phyloP scores from a whole-genome alignment of 441 rosid genomes.

The Codiaeum variegatum region DNA sequence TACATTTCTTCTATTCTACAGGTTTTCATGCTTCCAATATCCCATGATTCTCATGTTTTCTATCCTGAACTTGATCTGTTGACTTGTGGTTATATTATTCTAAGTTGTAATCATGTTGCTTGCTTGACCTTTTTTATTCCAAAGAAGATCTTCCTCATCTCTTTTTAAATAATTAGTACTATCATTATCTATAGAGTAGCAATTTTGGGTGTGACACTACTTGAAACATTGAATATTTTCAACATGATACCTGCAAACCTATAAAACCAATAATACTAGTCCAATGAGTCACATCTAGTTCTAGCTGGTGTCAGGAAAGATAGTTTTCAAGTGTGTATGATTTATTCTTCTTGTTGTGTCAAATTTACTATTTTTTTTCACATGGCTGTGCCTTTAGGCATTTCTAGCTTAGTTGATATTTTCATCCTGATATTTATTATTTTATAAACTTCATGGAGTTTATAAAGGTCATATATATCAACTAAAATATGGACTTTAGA shows the following conservation, averaged over 20 bases:
- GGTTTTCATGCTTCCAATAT: not conserved
- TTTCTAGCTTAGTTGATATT: not conserved
- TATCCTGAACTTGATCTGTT: not conserved
- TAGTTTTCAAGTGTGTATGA: not conserved
- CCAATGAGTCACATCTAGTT: not conserved
- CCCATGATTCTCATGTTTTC: not conserved
- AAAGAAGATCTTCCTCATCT: not conserved
- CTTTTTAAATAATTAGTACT: not conserved
- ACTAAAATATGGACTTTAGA: constrained; percentile 77
- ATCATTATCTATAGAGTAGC: not conserved
- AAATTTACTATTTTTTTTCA: not conserved
- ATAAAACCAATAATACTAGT: not conserved
- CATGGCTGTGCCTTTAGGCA: not conserved
- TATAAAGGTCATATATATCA: constrained; percentile 76
- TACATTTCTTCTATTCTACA: not conserved
- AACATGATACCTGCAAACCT: not conserved
- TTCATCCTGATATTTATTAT: constrained; percentile 12
- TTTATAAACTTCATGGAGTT: constrained; percentile 43
- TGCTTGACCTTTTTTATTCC: not conserved
- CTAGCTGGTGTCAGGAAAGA: not conserved
- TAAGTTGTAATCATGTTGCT: not conserved
- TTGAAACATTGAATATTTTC: not conserved
- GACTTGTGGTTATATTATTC: not conserved
- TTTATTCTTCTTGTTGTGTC: not conserved
- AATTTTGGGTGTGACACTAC: not conserved